These are phyloP conservation scores for Entophlyctis helioformis DNA, from an alignment of 192 early-diverging fungal genomes.

Conservation along the genomic window DNA sequence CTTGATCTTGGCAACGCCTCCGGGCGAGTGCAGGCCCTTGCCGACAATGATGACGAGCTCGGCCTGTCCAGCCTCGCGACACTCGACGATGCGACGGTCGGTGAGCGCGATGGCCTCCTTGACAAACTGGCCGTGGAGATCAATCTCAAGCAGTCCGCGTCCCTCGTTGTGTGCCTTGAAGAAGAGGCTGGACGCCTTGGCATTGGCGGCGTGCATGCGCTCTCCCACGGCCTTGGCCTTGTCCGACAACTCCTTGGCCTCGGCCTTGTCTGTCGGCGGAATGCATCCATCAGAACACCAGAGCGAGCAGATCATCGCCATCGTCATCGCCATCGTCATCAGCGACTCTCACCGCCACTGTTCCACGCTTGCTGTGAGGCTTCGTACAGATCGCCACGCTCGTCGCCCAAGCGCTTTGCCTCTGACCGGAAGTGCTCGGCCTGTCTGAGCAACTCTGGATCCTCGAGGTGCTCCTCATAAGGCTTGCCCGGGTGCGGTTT, in stretches of 20 bases:
- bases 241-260: slow-evolving; percentile 34
- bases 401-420: too few relatives aligned
- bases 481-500: too few relatives aligned
- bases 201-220: slow-evolving; percentile 44
- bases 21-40: slow-evolving; percentile 40
- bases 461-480: too few relatives aligned
- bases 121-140: slow-evolving; percentile 60
- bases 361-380: too few relatives aligned
- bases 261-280: too few relatives aligned
- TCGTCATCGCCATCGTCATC: too few relatives aligned
- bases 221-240: slow-evolving; percentile 41
- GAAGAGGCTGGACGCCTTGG: slow-evolving; percentile 30
- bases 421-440: too few relatives aligned
- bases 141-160: slow-evolving; percentile 35
- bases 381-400: too few relatives aligned
- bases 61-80: slow-evolving; percentile 26
- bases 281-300: too few relatives aligned
- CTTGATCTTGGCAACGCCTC: slow-evolving; percentile 52
- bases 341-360: too few relatives aligned
- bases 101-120: slow-evolving; percentile 41
- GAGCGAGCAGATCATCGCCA: too few relatives aligned
- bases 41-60: slow-evolving; percentile 54
- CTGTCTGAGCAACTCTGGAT: too few relatives aligned
- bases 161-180: slow-evolving; percentile 27
- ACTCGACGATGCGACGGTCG: slow-evolving; percentile 31